These are phyloP conservation scores for Rhodomyrtus tomentosa DNA, from an alignment of 345 rosid genomes.

Conservation along the genomic window DNA sequence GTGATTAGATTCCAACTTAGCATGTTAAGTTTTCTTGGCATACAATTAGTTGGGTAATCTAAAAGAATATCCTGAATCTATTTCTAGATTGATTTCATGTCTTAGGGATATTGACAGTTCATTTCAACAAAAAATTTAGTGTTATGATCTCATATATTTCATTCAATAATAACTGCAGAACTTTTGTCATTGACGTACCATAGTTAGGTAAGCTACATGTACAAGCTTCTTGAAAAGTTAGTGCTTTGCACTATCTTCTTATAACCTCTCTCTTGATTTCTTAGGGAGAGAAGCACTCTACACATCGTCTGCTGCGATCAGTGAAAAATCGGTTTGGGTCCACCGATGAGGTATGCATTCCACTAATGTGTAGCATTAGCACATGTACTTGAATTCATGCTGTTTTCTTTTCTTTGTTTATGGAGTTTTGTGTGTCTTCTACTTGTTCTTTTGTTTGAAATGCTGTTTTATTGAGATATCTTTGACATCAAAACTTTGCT, in stretches of 20 bases:
- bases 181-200: too few species aligned
- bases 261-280: not conserved
- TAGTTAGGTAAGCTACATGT: not conserved
- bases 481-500: not conserved
- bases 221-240: not conserved
- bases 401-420: not conserved
- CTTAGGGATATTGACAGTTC: not conserved
- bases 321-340: conserved; percentile 95
- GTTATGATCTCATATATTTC: not conserved
- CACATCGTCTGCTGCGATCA: conserved; percentile 85
- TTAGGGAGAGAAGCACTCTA: conserved; percentile 77
- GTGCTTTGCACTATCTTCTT: not conserved
- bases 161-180: not conserved
- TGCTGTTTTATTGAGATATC: not conserved
- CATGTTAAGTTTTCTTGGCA: not conserved
- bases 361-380: not conserved
- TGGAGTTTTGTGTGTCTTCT: not conserved
- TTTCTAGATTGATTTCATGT: not conserved
- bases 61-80: not conserved
- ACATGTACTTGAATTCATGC: not conserved
- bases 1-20: not conserved
- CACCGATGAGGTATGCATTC: conserved; percentile 58
- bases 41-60: not conserved
- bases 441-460: not conserved
- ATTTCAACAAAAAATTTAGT: too few species aligned